Evolutionary conservation across 805 yeast species (phyloP), one percentile per base, ranked within the genome.

Genomic region (Metschnikowia gelsemii): DNA sequence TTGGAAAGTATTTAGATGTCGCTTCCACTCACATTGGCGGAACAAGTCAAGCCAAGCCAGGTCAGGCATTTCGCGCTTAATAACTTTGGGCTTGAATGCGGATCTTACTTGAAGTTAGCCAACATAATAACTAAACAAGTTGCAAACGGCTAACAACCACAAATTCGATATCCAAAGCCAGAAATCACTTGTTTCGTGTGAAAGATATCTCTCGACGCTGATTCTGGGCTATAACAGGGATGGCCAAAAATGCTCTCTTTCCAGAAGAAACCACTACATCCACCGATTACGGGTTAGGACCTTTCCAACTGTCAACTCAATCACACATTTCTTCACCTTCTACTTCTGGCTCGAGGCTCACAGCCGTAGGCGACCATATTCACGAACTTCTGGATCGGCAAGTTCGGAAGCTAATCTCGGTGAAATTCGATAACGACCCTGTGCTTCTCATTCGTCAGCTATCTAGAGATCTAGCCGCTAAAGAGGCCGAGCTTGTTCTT

Each of bases 401-500:
- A 34, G 46, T 62, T 9, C 33, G 41, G 18, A 52, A 51, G 28
- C 43, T 63, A 13, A 40, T 63, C 2, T 41, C 40, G 14, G 35
- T 61, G 12, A 62, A 62, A 41, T 64, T 57, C 43, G 43, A 50
- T 23, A 52, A 51, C 26, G 57, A 63, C 43, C 59, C 67, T 0
- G 36, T 54, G 17, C 40, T 43, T 5, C 62, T 76, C 18, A 65
- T 77, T 3, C 61, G 73, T 27, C 81, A 75, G 48, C 55, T 77
- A 14, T 72, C 79, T 0, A 46, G 62, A 2, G 81, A 77, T 40
- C 52, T 77, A 45, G 73, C 78, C 1, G 58, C 62, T 25, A 63
- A 76, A 25, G 80, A 76, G 39, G 63, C 72, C 1, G 78, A 75
- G 47, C 58, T 75, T 31, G 58, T 67, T 2, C 49, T 72, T 14